A percentile compares a stretch with the other conserved stretches of the same genome.
These are phyloP conservation scores for Amborella trichopoda DNA, from an alignment of 164 flowering plant species.

Conservation along the genomic window DNA sequence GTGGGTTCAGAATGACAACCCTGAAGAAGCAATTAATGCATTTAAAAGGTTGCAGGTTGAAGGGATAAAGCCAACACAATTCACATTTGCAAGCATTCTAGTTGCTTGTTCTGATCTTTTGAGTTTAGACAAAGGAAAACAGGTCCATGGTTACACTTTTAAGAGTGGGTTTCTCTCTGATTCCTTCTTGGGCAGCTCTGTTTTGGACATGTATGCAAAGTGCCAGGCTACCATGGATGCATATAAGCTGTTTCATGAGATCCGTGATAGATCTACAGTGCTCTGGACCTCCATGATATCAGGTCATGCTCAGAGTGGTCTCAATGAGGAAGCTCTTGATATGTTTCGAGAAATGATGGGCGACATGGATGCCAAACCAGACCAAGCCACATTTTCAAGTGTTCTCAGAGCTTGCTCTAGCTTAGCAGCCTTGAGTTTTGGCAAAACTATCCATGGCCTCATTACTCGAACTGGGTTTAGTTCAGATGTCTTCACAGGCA, in stretches of 20 bases:
- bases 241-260: conserved; percentile 39
- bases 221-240: conserved; percentile 43
- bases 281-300: conserved; percentile 84
- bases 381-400: conserved; percentile 80
- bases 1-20: conserved; percentile 25
- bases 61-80: conserved; percentile 53
- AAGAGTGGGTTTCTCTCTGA: conserved; percentile 40
- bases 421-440: conserved; percentile 49
- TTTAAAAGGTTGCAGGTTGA: conserved; percentile 35
- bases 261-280: conserved; percentile 33
- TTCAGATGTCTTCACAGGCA: conserved; percentile 47
- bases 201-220: conserved; percentile 85
- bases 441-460: conserved; percentile 52
- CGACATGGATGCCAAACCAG: conserved; percentile 30
- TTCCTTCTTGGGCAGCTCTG: conserved; percentile 54
- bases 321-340: conserved; percentile 38
- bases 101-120: conserved; percentile 35
- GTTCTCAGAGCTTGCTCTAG: conserved; percentile 62
- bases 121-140: conserved; percentile 42
- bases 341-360: conserved; percentile 49
- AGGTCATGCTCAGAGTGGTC: conserved; percentile 52
- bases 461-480: conserved; percentile 45
- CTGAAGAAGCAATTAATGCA: conserved; percentile 35
- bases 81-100: conserved; percentile 65
- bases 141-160: conserved; percentile 64